phyloP scores from a whole-genome alignment of 176 grass and related monocot genomes.

The Oryza nivara region DNA sequence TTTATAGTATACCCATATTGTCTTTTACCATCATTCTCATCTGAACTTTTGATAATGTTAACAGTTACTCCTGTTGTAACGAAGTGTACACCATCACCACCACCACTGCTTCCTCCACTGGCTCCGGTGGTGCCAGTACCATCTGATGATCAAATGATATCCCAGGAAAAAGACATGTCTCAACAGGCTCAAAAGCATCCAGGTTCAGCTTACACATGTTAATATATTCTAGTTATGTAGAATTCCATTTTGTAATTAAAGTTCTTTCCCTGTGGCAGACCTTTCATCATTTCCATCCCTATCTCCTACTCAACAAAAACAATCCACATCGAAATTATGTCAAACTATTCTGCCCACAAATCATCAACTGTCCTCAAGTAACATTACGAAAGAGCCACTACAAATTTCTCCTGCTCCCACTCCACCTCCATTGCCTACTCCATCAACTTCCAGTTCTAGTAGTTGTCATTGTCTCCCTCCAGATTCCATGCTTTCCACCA shows the following conservation, averaged over 20 bases:
- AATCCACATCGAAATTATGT: slow-evolving; percentile 26
- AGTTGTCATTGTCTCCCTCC: slow-evolving; percentile 34
- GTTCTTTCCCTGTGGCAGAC: slow-evolving; percentile 24
- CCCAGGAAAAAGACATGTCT: slow-evolving; percentile 13
- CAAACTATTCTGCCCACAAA: slow-evolving; percentile 26
- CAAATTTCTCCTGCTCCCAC: slow-evolving; percentile 28
- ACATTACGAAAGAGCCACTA: slow-evolving; percentile 24
- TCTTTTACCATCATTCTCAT: slow-evolving; percentile 24
- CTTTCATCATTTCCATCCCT: slow-evolving; percentile 34
- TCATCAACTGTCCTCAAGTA: slow-evolving; percentile 39
- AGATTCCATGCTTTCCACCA: slow-evolving; percentile 35
- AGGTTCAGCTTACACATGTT: slow-evolving; percentile 37
- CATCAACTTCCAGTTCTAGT: slow-evolving; percentile 21
- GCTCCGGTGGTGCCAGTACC: background rate
- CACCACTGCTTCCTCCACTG: background rate
- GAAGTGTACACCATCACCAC: background rate
- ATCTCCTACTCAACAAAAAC: slow-evolving; percentile 17
- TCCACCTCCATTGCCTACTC: background rate
- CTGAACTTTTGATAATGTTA: slow-evolving; percentile 29
- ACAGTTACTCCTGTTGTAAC: slow-evolving; percentile 36
- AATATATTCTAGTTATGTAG: slow-evolving; percentile 14
- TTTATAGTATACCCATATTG: slow-evolving; percentile 24
- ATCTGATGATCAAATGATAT: slow-evolving; percentile 24
- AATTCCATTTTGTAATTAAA: slow-evolving; percentile 39
- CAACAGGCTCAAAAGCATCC: slow-evolving; percentile 33